Evolutionary conservation across 2,329 filamentous ascomycete genomes (phyloP).

Genomic region (Lachnellula cervina): DNA sequence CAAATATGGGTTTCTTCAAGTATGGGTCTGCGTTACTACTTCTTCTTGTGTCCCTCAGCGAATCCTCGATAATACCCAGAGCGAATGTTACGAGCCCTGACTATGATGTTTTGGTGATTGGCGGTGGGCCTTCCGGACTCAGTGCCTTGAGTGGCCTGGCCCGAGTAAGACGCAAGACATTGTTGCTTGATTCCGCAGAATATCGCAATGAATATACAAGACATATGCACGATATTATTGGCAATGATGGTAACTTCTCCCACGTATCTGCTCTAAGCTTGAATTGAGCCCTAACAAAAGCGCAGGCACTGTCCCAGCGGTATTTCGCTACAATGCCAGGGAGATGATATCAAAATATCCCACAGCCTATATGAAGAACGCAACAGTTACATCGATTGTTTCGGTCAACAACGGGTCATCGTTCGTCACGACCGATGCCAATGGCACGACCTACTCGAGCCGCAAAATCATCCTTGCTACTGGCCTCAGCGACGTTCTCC

Average conservation of each 20-base stretch:
- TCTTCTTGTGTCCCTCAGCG: background rate
- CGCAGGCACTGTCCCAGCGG: conserved; percentile 30
- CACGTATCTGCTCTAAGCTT: background rate
- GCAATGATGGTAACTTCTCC: conserved; percentile 28
- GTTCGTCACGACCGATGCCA: conserved; percentile 41
- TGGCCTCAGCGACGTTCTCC: conserved; percentile 47
- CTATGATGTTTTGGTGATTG: conserved; percentile 31
- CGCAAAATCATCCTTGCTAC: conserved; percentile 51
- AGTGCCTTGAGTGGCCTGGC: conserved; percentile 35
- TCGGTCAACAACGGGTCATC: conserved; percentile 35
- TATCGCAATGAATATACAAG: conserved; percentile 39
- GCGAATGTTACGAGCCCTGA: background rate
- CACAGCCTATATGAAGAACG: conserved; percentile 46
- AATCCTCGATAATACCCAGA: background rate
- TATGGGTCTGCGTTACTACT: background rate
- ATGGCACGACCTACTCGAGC: conserved; percentile 36
- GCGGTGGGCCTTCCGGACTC: conserved; percentile 41
- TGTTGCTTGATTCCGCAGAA: conserved; percentile 38
- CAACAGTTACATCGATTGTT: conserved; percentile 41
- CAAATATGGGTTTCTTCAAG: background rate
- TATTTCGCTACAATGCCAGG: conserved; percentile 31
- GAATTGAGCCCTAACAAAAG: conserved; percentile 16
- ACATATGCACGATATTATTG: conserved; percentile 43
- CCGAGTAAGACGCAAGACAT: conserved; percentile 33
- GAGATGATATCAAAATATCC: conserved; percentile 47